A percentile compares a stretch with the other conserved stretches of the same genome.
Evolutionary conservation across 768 basidiomycete species (phyloP).

Genomic region (Boletus vermiculosoides): DNA sequence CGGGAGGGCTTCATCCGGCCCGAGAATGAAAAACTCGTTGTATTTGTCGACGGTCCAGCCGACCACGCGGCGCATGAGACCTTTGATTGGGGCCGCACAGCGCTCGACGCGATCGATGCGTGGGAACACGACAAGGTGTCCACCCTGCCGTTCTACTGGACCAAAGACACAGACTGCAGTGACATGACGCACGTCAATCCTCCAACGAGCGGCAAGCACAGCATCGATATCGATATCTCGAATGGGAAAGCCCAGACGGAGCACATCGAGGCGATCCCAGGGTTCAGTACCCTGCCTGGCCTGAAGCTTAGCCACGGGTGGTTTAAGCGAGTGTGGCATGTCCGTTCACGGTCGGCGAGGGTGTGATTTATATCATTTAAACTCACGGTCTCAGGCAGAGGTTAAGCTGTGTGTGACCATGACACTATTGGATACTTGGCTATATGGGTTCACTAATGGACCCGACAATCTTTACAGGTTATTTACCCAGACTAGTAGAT

Average conservation of each 20-base stretch:
- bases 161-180: constrained; percentile 37
- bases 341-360: constrained; percentile 24
- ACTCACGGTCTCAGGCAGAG: background rate
- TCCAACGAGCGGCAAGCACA: background rate
- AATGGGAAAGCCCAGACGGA: constrained; percentile 16
- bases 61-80: constrained; percentile 48
- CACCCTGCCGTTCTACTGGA: constrained; percentile 50
- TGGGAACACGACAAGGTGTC: constrained; percentile 48
- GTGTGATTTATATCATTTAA: constrained; percentile 16
- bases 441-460: background rate
- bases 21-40: constrained; percentile 57
- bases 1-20: constrained; percentile 72
- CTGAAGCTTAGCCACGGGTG: constrained; percentile 28
- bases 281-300: constrained; percentile 21
- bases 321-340: constrained; percentile 37
- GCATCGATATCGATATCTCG: background rate
- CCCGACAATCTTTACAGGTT: constrained; percentile 1
- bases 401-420: background rate
- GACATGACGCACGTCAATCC: constrained; percentile 23
- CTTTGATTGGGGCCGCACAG: constrained; percentile 79
- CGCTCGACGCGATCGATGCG: constrained; percentile 56
- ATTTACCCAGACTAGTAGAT: constrained; percentile 1
- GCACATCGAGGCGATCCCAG: constrained; percentile 22
- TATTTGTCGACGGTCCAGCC: constrained; percentile 74
- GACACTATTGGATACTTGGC: background rate